phyloP scores from a whole-genome alignment of 1,284 basidiomycete species.

The Ceratobasidium sp. region DNA sequence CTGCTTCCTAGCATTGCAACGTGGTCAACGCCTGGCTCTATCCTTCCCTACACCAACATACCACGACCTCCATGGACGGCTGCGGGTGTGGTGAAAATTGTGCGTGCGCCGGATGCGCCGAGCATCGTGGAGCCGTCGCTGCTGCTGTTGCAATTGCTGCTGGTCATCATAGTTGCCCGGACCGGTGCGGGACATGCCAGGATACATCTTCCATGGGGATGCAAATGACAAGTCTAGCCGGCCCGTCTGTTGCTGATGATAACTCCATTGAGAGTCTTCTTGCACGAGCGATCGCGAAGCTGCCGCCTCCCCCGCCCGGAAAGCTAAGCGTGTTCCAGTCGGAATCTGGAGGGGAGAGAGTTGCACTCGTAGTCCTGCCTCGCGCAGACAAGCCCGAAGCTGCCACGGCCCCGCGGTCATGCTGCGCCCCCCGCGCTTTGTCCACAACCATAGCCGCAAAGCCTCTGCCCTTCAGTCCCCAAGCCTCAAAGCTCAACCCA shows the following conservation, averaged over 20 bases:
- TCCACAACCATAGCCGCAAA: neutral
- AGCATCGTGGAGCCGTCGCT: slow-evolving; percentile 32
- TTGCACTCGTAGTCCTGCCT: slow-evolving; percentile 28
- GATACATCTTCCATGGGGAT: slow-evolving; percentile 11
- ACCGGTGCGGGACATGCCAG: slow-evolving; percentile 32
- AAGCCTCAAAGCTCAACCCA: neutral
- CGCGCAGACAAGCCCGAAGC: neutral
- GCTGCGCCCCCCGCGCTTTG: neutral
- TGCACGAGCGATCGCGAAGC: slow-evolving; percentile 31
- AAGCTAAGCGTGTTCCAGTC: slow-evolving; percentile 34
- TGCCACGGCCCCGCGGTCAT: neutral
- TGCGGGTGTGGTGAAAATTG: slow-evolving; percentile 30
- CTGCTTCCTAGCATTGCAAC: slow-evolving; percentile 33
- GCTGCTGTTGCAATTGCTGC: slow-evolving; percentile 24
- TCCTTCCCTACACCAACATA: slow-evolving; percentile 20
- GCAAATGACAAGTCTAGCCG: slow-evolving; percentile 10
- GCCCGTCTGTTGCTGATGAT: slow-evolving; percentile 14
- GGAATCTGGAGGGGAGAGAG: slow-evolving; percentile 15
- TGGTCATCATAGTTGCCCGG: slow-evolving; percentile 33
- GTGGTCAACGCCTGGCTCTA: slow-evolving; percentile 12
- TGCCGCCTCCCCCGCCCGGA: slow-evolving; percentile 28
- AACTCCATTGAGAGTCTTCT: slow-evolving; percentile 32
- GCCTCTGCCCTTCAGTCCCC: neutral
- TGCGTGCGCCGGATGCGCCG: slow-evolving; percentile 25
- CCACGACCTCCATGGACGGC: slow-evolving; percentile 26